Conservation (phyloP, 495 filamentous ascomycete genomes). For the Trichoderma asperelloides region DNA sequence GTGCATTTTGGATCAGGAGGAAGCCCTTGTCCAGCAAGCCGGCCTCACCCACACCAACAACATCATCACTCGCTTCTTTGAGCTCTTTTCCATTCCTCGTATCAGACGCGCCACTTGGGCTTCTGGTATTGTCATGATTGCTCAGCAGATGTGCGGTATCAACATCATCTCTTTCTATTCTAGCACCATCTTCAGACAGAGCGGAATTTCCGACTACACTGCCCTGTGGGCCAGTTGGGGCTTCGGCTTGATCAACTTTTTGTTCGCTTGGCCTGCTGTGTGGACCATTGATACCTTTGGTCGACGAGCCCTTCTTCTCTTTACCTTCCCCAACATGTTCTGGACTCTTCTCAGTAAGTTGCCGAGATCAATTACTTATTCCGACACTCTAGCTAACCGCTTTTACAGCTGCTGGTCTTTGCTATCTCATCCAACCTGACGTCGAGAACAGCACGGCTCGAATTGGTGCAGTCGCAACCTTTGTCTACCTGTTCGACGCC, state of each 20-base stretch:
- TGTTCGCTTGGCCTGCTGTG: slow-evolving; percentile 56
- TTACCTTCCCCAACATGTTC: slow-evolving; percentile 55
- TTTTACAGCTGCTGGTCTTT: slow-evolving; percentile 41
- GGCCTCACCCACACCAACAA: neutral
- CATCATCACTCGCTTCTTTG: slow-evolving; percentile 42
- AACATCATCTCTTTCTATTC: slow-evolving; percentile 28
- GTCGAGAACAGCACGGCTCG: slow-evolving; percentile 26
- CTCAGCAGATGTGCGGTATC: slow-evolving; percentile 53
- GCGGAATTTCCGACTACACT: slow-evolving; percentile 32
- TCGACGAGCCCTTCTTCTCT: slow-evolving; percentile 51
- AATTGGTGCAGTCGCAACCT: slow-evolving; percentile 49
- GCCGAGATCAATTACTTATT: neutral
- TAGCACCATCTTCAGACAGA: slow-evolving; percentile 48
- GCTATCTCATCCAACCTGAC: slow-evolving; percentile 43
- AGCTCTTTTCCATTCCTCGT: slow-evolving; percentile 57
- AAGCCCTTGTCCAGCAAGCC: slow-evolving; percentile 18
- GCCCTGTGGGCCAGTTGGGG: slow-evolving; percentile 48
- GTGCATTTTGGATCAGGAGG: slow-evolving; percentile 47
- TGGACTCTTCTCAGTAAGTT: slow-evolving; percentile 38
- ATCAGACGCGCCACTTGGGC: slow-evolving; percentile 50
- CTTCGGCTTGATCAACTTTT: slow-evolving; percentile 53
- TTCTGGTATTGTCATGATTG: slow-evolving; percentile 55
- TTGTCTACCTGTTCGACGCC: slow-evolving; percentile 54
- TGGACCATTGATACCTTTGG: slow-evolving; percentile 62
- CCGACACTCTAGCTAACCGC: neutral